Percentiles rank a stretch among this genome's conserved stretches.
phyloP scores from a whole-genome alignment of 2,329 filamentous ascomycete species.

The Penicillium frequentans region DNA sequence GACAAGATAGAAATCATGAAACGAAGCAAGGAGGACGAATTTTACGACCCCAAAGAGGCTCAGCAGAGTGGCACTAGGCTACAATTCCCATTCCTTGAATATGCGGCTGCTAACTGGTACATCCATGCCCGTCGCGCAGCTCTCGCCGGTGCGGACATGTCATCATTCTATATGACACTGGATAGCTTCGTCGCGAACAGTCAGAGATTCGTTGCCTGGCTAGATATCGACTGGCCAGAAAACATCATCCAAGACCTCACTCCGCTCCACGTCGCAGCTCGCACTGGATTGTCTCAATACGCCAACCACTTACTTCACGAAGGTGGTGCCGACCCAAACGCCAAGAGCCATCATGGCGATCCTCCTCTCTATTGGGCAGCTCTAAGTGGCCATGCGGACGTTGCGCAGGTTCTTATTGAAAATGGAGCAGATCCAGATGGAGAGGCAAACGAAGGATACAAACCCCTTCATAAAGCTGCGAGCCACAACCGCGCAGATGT shows the following conservation, averaged over 20 bases:
- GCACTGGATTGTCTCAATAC: conserved; percentile 8
- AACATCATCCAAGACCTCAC: neutral
- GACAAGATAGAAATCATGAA: neutral
- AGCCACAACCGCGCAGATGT: conserved; percentile 9
- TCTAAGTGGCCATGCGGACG: conserved; percentile 11
- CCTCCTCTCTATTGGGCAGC: conserved; percentile 5
- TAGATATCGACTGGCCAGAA: conserved; percentile 2
- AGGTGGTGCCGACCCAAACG: neutral
- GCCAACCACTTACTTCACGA: conserved; percentile 4
- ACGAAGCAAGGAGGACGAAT: neutral
- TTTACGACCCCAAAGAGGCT: neutral
- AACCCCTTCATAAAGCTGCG: conserved; percentile 22
- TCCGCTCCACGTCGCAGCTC: conserved; percentile 13
- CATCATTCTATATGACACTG: conserved; percentile 1
- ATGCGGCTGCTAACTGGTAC: conserved; percentile 15
- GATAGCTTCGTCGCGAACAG: conserved; percentile 2
- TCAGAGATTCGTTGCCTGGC: conserved; percentile 2
- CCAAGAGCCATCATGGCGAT: neutral
- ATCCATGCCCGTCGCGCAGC: conserved; percentile 7
- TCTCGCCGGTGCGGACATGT: neutral
- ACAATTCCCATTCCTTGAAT: conserved; percentile 17
- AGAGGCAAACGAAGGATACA: conserved; percentile 10
- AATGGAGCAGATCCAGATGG: conserved; percentile 13
- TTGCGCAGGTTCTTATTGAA: conserved; percentile 13
- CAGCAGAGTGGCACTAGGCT: neutral